Conservation (phyloP, 768 basidiomycete species). For the Mycena alexandri region DNA sequence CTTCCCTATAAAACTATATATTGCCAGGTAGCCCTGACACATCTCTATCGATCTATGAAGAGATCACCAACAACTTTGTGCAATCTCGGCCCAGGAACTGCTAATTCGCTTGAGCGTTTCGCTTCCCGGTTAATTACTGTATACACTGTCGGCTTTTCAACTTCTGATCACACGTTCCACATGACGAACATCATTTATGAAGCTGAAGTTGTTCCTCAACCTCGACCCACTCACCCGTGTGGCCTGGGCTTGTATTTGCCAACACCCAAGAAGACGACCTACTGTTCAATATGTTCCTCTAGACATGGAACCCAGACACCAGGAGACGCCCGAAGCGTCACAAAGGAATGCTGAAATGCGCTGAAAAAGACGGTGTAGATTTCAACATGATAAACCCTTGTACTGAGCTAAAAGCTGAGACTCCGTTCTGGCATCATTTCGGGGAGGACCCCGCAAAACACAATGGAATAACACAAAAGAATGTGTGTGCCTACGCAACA, state of each 20-base stretch:
- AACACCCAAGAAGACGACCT: neutral
- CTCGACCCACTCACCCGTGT: conserved; percentile 1
- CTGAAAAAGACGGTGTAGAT: neutral
- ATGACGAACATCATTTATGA: no score
- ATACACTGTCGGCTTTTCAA: no score
- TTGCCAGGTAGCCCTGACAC: no score
- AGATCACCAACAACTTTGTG: no score
- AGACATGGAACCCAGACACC: neutral
- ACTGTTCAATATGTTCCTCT: neutral
- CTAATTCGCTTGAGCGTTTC: no score
- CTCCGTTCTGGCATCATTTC: neutral
- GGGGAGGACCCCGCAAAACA: neutral
- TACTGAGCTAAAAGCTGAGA: neutral
- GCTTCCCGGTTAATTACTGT: no score
- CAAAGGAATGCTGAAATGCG: neutral
- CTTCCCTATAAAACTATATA: no score
- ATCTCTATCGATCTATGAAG: no score
- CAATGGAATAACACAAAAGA: neutral
- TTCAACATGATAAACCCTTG: conserved; percentile 1
- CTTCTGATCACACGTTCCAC: no score
- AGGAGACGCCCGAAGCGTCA: neutral
- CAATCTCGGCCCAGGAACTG: no score
- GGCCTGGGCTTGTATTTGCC: conserved; percentile 6
- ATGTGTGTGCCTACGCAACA: neutral
- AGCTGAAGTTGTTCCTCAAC: conserved; percentile 23